A percentile compares a stretch with the other conserved stretches of the same genome.
These are phyloP conservation scores for Chalaropsis ovoidea DNA, from an alignment of 2,329 filamentous ascomycete species.

Conservation along the genomic window DNA sequence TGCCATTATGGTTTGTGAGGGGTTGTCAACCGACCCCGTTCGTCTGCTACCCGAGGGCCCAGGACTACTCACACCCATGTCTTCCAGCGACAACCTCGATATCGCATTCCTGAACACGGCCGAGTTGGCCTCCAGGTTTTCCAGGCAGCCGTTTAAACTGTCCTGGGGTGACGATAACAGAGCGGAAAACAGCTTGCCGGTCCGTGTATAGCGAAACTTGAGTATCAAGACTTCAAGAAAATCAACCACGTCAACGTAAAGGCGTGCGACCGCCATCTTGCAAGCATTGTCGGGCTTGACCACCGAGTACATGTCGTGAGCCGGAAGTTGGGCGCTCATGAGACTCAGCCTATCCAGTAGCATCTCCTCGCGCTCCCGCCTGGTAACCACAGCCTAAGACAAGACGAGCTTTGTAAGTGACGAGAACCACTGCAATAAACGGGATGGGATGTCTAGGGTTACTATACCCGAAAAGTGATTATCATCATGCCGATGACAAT, in stretches of 20 bases:
- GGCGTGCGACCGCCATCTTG: constrained; percentile 19
- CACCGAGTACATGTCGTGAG: constrained; percentile 7
- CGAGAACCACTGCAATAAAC: neutral
- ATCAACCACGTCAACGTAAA: constrained; percentile 19
- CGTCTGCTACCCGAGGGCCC: constrained; percentile 32
- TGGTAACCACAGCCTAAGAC: constrained; percentile 18
- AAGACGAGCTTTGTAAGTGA: neutral
- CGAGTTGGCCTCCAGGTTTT: constrained; percentile 16
- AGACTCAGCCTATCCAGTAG: constrained; percentile 15
- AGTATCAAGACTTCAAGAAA: constrained; percentile 19
- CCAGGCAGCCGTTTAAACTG: constrained; percentile 15
- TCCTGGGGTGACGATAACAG: constrained; percentile 11
- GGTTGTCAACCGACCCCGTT: constrained; percentile 40
- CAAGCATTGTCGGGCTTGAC: constrained; percentile 18
- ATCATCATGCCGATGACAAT: constrained; percentile 22
- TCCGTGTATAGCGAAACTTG: constrained; percentile 18
- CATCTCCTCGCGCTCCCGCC: constrained; percentile 20
- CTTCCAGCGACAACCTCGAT: neutral
- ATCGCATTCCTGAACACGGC: constrained; percentile 11
- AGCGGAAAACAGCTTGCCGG: constrained; percentile 21
- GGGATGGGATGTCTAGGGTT: no score
- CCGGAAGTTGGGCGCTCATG: constrained; percentile 13
- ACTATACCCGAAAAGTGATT: constrained; percentile 18
- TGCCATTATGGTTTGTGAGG: constrained; percentile 33
- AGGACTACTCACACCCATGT: neutral